Evolutionary conservation across 345 rosid species (phyloP), one percentile per base, ranked within the genome.

Genomic region (Carallia pectinifolia): DNA sequence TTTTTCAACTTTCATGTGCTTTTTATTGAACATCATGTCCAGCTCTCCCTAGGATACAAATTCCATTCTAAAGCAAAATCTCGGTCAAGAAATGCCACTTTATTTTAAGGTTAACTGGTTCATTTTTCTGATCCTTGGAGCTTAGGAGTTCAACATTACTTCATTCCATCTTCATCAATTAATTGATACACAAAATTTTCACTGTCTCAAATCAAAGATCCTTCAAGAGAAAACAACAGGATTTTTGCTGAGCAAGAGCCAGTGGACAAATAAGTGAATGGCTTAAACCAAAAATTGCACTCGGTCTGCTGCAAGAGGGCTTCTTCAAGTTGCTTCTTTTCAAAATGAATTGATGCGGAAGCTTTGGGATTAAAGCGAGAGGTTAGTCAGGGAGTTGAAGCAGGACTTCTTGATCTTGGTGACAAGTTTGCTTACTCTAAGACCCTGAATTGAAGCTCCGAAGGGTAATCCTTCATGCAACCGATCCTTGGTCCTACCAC

Each of bases 401-500:
- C 73, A 2, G 48, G 16, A 44, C 4, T 9, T 66, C 72, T 77
- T 70, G 73, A 65, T 68, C 89, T 80, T 56, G 99, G 99, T 37
- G 97, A 87, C 87, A 92, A 75, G 30, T 86, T 71, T 40, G 88
- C 89, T 33, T 81, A 81, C 83, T 95, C 97, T 53, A 95, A 77
- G 66, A 89, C 91, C 71, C 72, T 71, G 59, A 81, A 77, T 33
- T 86, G 96, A 66, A 95, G 93, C 79, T 95, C 97, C 4, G 86
- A 62, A 15, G 97, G 99, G 70, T 92, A 95, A 62, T 95, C 99
- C 77, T 92, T 89, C 96, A 95, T 89, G 81, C 97, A 90, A 40
- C 99, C 90, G 47, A 95, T 95, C 53, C 99, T 77, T 3, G 99
- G 96, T 5, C 99, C 99, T 2, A 92, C 99, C 10, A 97, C 97